Evolutionary conservation across 2,329 filamentous ascomycete genomes (phyloP), one percentile per base, ranked within the genome.

Genomic region (Lasiodiplodia citricola): DNA sequence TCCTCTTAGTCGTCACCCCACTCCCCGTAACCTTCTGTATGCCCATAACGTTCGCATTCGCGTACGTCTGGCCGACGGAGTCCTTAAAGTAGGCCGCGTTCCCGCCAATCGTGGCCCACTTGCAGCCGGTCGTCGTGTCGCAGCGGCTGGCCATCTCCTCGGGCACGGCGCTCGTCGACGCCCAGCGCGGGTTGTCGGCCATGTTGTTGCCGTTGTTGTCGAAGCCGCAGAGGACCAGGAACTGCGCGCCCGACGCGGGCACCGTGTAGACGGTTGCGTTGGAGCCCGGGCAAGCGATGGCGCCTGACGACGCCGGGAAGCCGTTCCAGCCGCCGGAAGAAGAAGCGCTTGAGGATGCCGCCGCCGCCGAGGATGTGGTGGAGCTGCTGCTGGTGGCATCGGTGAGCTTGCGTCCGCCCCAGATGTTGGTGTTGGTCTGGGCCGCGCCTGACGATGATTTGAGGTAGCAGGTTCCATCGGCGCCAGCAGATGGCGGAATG

Each of bases 381-480:
- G 14, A n/a, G 14, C 38, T 51, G 11, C 25, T 25, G 25, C 25
- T 44, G 11, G 41, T 50, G 11, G 50, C 65, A n/a, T 25, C 25
- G 13, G 65, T n/a, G 8, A 67, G 28, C 54, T 67, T 52, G 55
- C 55, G 54, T 21, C 55, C 65, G 41, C 54, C 65, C 65, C 65
- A 60, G 44, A 67, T 31, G 65, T 58, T 54, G 21, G 31, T 21
- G 65, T 52, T 60, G 18, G 56, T n/a, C 10, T 31, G 31, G 10
- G 44, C 18, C 18, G 54, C 21, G 60, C 47, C 60, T 1, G 65
- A 67, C 13, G 55, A 58, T 18, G 65, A 58, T 31, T 60, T 67
- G 28, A 60, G 44, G 55, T 67, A 60, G 65, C 65, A 67, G 41
- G 65, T 57, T 28, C 65, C 56, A n/a, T 25, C 18, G n/a, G 23